Conservation (phyloP, 2,329 filamentous ascomycete species). For the Ploettnerulaceae sp. region DNA sequence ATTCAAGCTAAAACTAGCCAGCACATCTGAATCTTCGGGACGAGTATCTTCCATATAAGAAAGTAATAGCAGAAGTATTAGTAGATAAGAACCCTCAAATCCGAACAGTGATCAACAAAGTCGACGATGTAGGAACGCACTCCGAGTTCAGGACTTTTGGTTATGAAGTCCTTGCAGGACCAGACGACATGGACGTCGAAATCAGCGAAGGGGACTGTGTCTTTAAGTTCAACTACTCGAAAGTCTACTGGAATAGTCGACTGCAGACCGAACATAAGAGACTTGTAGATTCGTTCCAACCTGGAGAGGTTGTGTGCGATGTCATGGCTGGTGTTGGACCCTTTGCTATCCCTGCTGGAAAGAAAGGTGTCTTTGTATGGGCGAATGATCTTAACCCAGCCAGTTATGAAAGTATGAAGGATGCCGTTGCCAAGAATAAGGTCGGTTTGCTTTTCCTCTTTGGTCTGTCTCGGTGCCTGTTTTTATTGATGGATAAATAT, state of each 20-base stretch:
- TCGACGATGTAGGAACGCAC: conserved; percentile 78
- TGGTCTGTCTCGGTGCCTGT: not conserved
- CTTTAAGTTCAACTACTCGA: conserved; percentile 92
- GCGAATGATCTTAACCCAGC: conserved; percentile 97
- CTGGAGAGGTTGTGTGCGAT: conserved; percentile 87
- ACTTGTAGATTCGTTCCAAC: conserved; percentile 68
- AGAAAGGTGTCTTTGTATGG: conserved; percentile 87
- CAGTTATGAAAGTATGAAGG: conserved; percentile 66
- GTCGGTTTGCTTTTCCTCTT: conserved; percentile 32
- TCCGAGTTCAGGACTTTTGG: conserved; percentile 87
- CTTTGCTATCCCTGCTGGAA: conserved; percentile 87
- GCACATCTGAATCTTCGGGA: conserved; percentile 88
- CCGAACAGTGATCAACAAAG: conserved; percentile 92
- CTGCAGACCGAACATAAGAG: conserved; percentile 85
- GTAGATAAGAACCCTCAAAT: conserved; percentile 83
- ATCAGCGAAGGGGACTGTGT: conserved; percentile 75
- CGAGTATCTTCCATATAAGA: conserved; percentile 78
- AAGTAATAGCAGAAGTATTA: conserved; percentile 78
- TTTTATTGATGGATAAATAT: conserved; percentile 67
- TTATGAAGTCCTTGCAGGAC: conserved; percentile 84
- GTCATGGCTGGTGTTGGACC: conserved; percentile 97
- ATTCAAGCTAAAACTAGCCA: conserved; percentile 31
- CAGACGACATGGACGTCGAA: conserved; percentile 77
- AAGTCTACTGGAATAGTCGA: conserved; percentile 97
- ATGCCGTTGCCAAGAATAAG: conserved; percentile 74